Evolutionary conservation across 1,139 yeast genomes (phyloP), one percentile per base, ranked within the genome.

Genomic region (Nakaseomyces kungkrabaensis): DNA sequence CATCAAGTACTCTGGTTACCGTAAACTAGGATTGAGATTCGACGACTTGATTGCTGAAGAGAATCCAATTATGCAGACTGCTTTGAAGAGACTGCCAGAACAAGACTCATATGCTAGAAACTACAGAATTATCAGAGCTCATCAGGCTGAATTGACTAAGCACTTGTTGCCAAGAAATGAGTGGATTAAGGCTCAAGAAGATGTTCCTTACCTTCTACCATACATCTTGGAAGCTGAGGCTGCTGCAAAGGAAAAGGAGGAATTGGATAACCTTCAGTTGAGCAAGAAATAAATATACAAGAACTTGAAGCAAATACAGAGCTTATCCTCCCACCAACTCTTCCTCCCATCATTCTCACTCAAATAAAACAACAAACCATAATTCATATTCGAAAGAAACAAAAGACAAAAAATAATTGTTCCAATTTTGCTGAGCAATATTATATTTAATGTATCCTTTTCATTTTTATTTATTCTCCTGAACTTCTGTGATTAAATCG

Each of bases 211-310:
- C 72, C 78, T 92, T 67, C 72, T 86, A 55, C 97, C 97, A 61
- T 86, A 85, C 75, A 75, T 90, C 57, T 78, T 90, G 67, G 97
- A 90, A 75, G 95, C 94, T 55, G 97, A 90, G 74, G 89, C 88
- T 66, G 97, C 88, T 71, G 85, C 83, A 48, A 76, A 79, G 59
- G 98, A 90, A 76, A 87, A 85, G 74, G 81, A 77, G 56, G 95
- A 85, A 67, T 80, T 92, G 66, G 96, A 90, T 76, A 85, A 86
- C 76, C 76, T 88, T 51, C 62, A 61, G 52, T 53, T 63, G 26
- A 34, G 32, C 32, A 41, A 41, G 44, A 41, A 41, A 27, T 41
- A 13, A 41, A 36, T 36, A 17, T 1, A 17, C 22, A 17, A 17
- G 22, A 17, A 2, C 22, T 17, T 17, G 22, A 17, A 17, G 22